These are phyloP conservation scores for Agaricus subrufescens DNA, from an alignment of 768 basidiomycete species.

Conservation along the genomic window DNA sequence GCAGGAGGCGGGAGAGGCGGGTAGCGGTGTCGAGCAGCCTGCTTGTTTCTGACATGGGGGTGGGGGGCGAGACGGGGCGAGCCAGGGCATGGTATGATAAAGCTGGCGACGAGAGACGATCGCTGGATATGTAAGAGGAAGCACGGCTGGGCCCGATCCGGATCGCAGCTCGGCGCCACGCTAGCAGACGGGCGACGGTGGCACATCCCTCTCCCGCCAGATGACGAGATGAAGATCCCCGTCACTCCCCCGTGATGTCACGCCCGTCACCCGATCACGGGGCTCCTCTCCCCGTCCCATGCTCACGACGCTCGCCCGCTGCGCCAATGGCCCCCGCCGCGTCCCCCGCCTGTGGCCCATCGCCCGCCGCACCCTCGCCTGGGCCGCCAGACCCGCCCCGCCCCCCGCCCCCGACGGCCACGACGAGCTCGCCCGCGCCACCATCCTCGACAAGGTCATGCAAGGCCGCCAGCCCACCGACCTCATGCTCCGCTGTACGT, in stretches of 20 bases:
- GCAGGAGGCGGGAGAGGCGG: conserved; percentile 66
- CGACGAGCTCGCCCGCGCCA: conserved; percentile 68
- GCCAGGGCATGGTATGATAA: conserved; percentile 50
- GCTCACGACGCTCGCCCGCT: conserved; percentile 7
- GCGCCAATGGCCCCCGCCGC: conserved; percentile 16
- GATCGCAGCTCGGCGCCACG: too few relatives aligned
- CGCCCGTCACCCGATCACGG: too few relatives aligned
- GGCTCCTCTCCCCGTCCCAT: conserved; percentile 2
- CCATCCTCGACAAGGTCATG: conserved; percentile 80
- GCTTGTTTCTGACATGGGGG: conserved; percentile 58
- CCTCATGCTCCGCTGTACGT: conserved; percentile 87
- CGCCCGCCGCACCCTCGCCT: conserved; percentile 22
- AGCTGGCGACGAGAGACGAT: conserved; percentile 20
- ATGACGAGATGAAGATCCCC: too few relatives aligned
- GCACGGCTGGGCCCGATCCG: too few relatives aligned
- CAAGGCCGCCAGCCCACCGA: conserved; percentile 86
- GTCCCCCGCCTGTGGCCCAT: not conserved
- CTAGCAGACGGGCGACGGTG: too few relatives aligned
- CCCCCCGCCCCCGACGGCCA: conserved; percentile 35
- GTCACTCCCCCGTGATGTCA: too few relatives aligned
- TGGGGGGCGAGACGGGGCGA: conserved; percentile 21
- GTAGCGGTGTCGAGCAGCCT: conserved; percentile 75
- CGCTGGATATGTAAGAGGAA: conserved; percentile 44
- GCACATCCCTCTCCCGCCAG: too few relatives aligned
- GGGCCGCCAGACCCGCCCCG: conserved; percentile 28